Evolutionary conservation across 768 basidiomycete genomes (phyloP), one percentile per base, ranked within the genome.

Genomic region (Suillus luteus): DNA sequence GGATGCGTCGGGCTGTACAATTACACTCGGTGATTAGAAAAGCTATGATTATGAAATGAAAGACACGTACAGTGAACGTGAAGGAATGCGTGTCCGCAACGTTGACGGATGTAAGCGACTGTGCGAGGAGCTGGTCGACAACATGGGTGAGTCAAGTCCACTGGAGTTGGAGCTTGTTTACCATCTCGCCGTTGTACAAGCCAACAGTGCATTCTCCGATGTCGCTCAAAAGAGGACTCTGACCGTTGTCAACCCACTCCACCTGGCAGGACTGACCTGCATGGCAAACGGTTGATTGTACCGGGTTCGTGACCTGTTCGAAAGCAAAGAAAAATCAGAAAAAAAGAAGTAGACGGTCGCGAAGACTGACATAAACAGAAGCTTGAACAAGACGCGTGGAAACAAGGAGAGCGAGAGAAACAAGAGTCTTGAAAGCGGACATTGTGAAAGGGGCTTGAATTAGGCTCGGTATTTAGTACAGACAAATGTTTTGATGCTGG

Each of bases 201-300:
- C 78, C 87, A 60, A 89, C 80, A 3, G 76, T 75, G 59, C 83
- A 81, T 0, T 82, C 71, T 4, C 89, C 88, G 55, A 91, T 81
- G 40, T 69, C 63, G 7, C 76, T 48, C n/a, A 84, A 66, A 19
- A 85, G 71, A 3, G 91, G 90, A 1, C 62, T 43, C 11, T 64
- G 44, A 19, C 90, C 90, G 65, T 92, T 79, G 61, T 93, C 90
- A 1, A 85, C 64, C 90, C 89, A 92, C 52, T 78, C 62, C 8
- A 91, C 80, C 0, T 71, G 73, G 74, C 87, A 89, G 7, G 81
- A 65, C 65, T 84, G 72, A 12, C 85, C 86, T 31, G 78, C 90
- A 44, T 76, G 76, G 71, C 87, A 90, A 27, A 74, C 76, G 12
- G 81, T 76, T 59, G 76, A 66, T 61, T 70, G 66, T 12, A 73